Base-by-base conservation (phyloP, 139 green algal species). In the Chlamydomonas eustigma region DNA sequence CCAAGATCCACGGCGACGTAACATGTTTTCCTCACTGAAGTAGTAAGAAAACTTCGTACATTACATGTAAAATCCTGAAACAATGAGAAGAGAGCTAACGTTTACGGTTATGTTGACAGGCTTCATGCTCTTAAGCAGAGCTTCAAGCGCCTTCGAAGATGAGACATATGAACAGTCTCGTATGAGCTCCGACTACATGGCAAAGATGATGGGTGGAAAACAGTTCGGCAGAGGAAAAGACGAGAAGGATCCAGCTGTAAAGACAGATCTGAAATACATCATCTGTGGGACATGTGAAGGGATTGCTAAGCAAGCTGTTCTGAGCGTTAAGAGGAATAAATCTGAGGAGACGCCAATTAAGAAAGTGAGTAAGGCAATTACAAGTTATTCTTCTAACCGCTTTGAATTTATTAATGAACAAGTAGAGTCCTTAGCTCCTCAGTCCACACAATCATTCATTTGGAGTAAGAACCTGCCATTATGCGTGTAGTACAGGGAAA, bases 401-500 rank as follows among this genome's bases (percentile, higher is more conserved):
- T n/a, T n/a, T n/a, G n/a, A n/a, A n/a, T n/a, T n/a, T n/a, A n/a
- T n/a, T n/a, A n/a, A n/a, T n/a, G n/a, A n/a, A n/a, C n/a, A n/a
- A n/a, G n/a, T n/a, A n/a, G n/a, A n/a, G n/a, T n/a, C n/a, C n/a
- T n/a, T n/a, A n/a, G n/a, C n/a, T n/a, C n/a, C n/a, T n/a, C n/a
- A n/a, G n/a, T n/a, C n/a, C n/a, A n/a, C n/a, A n/a, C n/a, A n/a
- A n/a, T n/a, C n/a, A n/a, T n/a, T n/a, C n/a, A n/a, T n/a, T n/a
- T n/a, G n/a, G n/a, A n/a, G n/a, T n/a, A n/a, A n/a, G n/a, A n/a
- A n/a, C n/a, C n/a, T n/a, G n/a, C n/a, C n/a, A n/a, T n/a, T n/a
- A n/a, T n/a, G n/a, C n/a, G n/a, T n/a, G n/a, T n/a, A 91, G 86
- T 18, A 86, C 5, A 39, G 44, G 0, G 90, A 94, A 71, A 68